A percentile compares a stretch with the other conserved stretches of the same genome.
Evolutionary conservation across 257 asterid genomes (phyloP).

Genomic region (Eustoma russellianum): DNA sequence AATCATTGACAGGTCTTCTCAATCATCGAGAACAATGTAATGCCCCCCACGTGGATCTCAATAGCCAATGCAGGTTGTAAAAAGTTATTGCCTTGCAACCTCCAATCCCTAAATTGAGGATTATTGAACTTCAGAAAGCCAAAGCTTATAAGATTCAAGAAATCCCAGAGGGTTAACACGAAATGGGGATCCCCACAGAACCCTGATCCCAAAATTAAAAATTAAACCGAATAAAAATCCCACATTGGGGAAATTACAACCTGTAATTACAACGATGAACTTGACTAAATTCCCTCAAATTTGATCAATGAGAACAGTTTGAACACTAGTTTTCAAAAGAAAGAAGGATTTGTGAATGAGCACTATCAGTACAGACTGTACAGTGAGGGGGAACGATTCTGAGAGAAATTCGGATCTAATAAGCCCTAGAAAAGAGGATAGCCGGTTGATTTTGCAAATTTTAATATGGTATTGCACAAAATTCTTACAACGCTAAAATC

Average conservation of each 20-base stretch:
- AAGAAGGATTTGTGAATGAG: slow-evolving; percentile 5
- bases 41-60: not conserved
- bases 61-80: not conserved
- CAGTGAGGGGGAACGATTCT: slow-evolving; percentile 1
- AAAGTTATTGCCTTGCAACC: too few species aligned
- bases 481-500: not conserved
- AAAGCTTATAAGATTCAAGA: slow-evolving; percentile 7
- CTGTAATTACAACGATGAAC: slow-evolving; percentile 3
- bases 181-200: slow-evolving; percentile 9
- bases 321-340: not conserved
- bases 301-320: too few species aligned
- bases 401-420: slow-evolving; percentile 45
- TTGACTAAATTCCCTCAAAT: too few species aligned
- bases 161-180: slow-evolving; percentile 8
- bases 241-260: slow-evolving; percentile 37
- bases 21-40: too few species aligned
- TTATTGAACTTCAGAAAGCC: too few species aligned
- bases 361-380: not conserved
- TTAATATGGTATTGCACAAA: too few species aligned
- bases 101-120: too few species aligned
- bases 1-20: too few species aligned
- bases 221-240: slow-evolving; percentile 27
- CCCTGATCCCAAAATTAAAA: slow-evolving; percentile 34
- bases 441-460: slow-evolving; percentile 9
- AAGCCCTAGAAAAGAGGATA: slow-evolving; percentile 27